Evolutionary conservation across 306 rosid genomes (phyloP).

Genomic region (Dalbergia cochinchinensis): DNA sequence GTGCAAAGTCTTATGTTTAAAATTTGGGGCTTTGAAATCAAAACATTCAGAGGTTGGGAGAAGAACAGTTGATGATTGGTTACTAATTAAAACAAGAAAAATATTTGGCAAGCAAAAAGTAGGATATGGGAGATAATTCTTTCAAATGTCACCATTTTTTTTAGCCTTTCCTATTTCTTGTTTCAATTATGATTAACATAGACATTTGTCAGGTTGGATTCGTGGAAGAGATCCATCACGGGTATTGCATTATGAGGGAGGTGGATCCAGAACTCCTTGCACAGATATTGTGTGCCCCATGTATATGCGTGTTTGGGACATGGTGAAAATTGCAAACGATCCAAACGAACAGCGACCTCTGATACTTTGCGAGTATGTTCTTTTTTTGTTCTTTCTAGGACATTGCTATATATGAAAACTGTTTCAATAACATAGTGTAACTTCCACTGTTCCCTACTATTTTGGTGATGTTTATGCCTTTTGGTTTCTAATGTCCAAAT

Average conservation of each 20-base stretch:
- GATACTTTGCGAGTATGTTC: conserved; percentile 91
- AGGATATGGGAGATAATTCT: conserved; percentile 8
- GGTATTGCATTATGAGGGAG: conserved; percentile 91
- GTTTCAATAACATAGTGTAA: neutral
- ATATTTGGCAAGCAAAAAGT: too few relatives aligned
- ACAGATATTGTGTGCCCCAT: conserved; percentile 96
- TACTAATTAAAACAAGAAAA: neutral
- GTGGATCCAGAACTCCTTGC: conserved; percentile 89
- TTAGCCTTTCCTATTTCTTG: neutral
- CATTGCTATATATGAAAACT: neutral
- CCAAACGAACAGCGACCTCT: conserved; percentile 89
- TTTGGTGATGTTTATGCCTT: neutral
- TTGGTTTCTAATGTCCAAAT: conserved; percentile 44
- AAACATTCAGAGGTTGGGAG: neutral
- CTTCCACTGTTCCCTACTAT: conserved; percentile 34
- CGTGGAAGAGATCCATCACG: conserved; percentile 90
- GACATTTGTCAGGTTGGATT: conserved; percentile 75
- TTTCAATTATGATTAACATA: conserved; percentile 20
- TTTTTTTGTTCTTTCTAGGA: neutral
- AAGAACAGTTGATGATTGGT: neutral
- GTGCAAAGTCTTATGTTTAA: too few relatives aligned
- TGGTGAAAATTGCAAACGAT: conserved; percentile 87
- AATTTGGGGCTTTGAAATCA: too few relatives aligned
- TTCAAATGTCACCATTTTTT: neutral
- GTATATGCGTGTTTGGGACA: conserved; percentile 99